phyloP scores from a whole-genome alignment of 805 yeast genomes.

The Phaffomyces antillensis region DNA sequence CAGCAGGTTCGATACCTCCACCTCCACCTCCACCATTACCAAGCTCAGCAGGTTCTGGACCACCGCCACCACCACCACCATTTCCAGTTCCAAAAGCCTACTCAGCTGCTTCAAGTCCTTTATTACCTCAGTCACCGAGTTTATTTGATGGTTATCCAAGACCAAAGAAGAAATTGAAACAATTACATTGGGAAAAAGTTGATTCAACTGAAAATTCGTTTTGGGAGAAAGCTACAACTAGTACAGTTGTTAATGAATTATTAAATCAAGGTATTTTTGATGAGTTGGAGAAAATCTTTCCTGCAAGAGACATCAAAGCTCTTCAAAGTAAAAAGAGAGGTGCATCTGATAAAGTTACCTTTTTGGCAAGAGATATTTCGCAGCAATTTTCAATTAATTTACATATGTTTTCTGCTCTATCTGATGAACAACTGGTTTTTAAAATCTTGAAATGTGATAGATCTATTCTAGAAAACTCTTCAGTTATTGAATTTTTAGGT shows the following conservation, averaged over 20 bases:
- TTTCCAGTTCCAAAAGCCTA: slow-evolving; percentile 14
- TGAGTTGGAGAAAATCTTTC: slow-evolving; percentile 82
- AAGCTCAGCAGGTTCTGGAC: slow-evolving; percentile 15
- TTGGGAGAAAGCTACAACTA: slow-evolving; percentile 65
- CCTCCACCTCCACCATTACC: slow-evolving; percentile 26
- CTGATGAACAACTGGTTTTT: slow-evolving; percentile 61
- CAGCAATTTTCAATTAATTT: slow-evolving; percentile 94
- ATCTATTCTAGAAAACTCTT: slow-evolving; percentile 59
- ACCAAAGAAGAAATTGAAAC: slow-evolving; percentile 60
- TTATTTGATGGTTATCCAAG: slow-evolving; percentile 10
- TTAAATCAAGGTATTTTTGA: slow-evolving; percentile 71
- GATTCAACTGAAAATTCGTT: slow-evolving; percentile 80
- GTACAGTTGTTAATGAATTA: slow-evolving; percentile 49
- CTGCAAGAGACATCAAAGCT: slow-evolving; percentile 57
- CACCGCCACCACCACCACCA: slow-evolving; percentile 25
- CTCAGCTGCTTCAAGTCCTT: slow-evolving; percentile 11
- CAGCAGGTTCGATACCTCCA: slow-evolving; percentile 11
- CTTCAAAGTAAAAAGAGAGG: slow-evolving; percentile 37
- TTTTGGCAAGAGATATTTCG: slow-evolving; percentile 75
- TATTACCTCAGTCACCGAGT: slow-evolving; percentile 12
- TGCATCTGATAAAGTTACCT: slow-evolving; percentile 35
- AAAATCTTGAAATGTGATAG: slow-evolving; percentile 71
- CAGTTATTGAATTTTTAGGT: slow-evolving; percentile 78
- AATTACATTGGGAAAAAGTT: slow-evolving; percentile 94
- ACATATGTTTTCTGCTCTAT: slow-evolving; percentile 58